phyloP scores from a whole-genome alignment of 257 asterid genomes.

The Forsythia suspensa region DNA sequence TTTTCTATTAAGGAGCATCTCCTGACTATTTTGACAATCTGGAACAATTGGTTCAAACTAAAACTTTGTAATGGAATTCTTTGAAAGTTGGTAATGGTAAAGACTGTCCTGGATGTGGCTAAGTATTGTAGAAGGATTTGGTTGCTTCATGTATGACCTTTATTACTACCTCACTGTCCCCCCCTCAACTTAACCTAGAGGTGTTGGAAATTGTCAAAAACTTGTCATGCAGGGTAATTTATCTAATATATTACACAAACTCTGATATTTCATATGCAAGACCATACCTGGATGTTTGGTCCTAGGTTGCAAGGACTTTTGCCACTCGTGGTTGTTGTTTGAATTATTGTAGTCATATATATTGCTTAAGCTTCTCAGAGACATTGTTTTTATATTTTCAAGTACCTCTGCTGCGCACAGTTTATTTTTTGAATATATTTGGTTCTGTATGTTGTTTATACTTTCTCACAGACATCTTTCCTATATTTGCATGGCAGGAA shows the following conservation, averaged over 20 bases:
- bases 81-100: background rate
- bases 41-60: background rate
- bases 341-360: background rate
- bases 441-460: background rate
- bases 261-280: background rate
- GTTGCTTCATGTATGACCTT: background rate
- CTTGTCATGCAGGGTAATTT: background rate
- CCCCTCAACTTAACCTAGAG: background rate
- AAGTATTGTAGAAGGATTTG: background rate
- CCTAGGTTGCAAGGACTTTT: background rate
- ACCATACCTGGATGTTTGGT: background rate
- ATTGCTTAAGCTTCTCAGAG: background rate
- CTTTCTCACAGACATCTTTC: background rate
- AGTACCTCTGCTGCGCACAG: background rate
- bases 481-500: constrained; percentile 30
- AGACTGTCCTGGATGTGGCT: background rate
- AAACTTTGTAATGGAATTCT: background rate
- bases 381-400: background rate
- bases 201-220: background rate
- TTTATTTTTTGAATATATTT: background rate
- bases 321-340: background rate
- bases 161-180: background rate
- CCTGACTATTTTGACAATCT: background rate
- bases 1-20: background rate
- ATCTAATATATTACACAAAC: background rate